These are phyloP conservation scores for Serendipita indica DNA, from an alignment of 768 basidiomycete genomes.

Conservation along the genomic window DNA sequence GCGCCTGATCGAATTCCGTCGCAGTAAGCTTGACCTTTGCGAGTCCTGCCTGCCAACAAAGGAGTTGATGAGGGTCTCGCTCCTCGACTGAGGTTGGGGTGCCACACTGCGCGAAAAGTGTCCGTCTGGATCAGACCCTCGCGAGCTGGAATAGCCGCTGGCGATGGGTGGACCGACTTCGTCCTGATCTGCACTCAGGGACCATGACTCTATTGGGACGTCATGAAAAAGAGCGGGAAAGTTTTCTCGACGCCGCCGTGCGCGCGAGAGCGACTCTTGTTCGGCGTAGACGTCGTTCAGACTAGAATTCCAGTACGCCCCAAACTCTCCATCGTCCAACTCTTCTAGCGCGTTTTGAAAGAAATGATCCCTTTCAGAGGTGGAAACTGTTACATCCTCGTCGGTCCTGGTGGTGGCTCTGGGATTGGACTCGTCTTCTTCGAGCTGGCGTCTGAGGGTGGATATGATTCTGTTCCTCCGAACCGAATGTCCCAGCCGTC, in stretches of 20 bases:
- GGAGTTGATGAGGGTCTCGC: neutral
- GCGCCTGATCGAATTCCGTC: neutral
- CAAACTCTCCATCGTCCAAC: slow-evolving; percentile 7
- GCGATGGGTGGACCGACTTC: neutral
- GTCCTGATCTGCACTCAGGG: neutral
- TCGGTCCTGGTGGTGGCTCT: neutral
- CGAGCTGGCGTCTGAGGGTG: neutral
- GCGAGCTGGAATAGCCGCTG: neutral
- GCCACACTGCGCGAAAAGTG: neutral
- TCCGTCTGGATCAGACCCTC: neutral
- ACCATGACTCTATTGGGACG: neutral
- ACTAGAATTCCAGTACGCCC: slow-evolving; percentile 3
- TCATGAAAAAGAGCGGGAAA: slow-evolving; percentile 1
- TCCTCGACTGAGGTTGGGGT: neutral
- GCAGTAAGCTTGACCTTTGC: too few relatives aligned
- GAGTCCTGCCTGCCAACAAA: neutral
- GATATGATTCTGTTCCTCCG: neutral
- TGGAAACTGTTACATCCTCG: neutral
- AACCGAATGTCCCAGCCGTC: neutral
- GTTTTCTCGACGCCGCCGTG: neutral
- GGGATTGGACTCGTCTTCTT: neutral
- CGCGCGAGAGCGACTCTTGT: neutral
- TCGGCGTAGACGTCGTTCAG: slow-evolving; percentile 5
- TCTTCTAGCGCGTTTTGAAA: slow-evolving; percentile 1
- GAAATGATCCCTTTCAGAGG: neutral